phyloP scores from a whole-genome alignment of 1,284 basidiomycete genomes.

The Baeospora myosura region DNA sequence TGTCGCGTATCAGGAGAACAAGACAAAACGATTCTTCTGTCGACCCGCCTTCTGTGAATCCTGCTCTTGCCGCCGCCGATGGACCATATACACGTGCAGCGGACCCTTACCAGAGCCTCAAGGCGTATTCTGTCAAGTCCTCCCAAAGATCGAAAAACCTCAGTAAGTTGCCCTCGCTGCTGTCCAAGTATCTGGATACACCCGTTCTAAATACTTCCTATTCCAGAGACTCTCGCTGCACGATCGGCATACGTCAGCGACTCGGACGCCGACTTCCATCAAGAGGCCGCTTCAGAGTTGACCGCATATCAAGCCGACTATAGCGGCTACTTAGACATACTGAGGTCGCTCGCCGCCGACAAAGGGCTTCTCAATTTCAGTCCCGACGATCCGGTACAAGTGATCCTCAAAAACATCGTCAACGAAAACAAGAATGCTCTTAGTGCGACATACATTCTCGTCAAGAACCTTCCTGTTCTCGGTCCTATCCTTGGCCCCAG shows the following conservation, averaged over 20 bases:
- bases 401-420: slow-evolving; percentile 40
- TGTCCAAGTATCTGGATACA: background rate
- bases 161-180: background rate
- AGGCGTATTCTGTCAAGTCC: background rate
- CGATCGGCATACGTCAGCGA: slow-evolving; percentile 21
- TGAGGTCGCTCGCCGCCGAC: slow-evolving; percentile 31
- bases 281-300: slow-evolving; percentile 29
- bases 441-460: slow-evolving; percentile 20
- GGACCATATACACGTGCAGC: background rate
- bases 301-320: slow-evolving; percentile 33
- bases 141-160: background rate
- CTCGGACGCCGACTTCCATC: slow-evolving; percentile 28
- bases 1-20: too few relatives aligned
- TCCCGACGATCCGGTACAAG: slow-evolving; percentile 34
- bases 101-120: background rate
- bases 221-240: slow-evolving; percentile 27
- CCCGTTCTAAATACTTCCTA: too few relatives aligned
- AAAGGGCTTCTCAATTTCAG: slow-evolving; percentile 53
- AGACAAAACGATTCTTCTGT: background rate
- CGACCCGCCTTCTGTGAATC: background rate
- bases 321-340: slow-evolving; percentile 27
- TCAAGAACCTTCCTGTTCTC: slow-evolving; percentile 33
- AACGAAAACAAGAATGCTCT: slow-evolving; percentile 43
- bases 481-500: slow-evolving; percentile 48
- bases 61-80: background rate